phyloP scores from a whole-genome alignment of 768 basidiomycete species.

The Termitomyces sp. region DNA sequence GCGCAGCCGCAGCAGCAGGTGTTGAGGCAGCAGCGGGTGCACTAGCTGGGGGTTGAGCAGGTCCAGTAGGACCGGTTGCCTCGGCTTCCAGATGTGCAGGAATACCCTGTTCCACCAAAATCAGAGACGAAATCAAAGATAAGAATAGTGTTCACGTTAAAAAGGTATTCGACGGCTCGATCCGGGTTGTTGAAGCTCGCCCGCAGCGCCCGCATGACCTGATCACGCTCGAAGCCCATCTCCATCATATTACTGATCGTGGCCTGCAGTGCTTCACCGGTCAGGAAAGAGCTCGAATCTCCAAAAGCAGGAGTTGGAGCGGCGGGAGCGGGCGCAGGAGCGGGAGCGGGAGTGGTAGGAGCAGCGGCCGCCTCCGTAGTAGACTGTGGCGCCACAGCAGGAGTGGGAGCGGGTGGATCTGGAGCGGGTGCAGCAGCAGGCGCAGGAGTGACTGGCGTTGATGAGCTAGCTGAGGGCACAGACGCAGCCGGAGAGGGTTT shows the following conservation, averaged over 20 bases:
- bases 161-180: conserved; percentile 95
- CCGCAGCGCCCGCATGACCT: conserved; percentile 78
- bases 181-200: conserved; percentile 98
- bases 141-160: conserved; percentile 55
- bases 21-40: conserved; percentile 28
- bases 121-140: conserved; percentile 4
- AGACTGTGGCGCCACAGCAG: conserved; percentile 15
- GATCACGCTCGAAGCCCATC: conserved; percentile 90
- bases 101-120: conserved; percentile 56
- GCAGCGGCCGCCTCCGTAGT: conserved; percentile 20
- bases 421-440: conserved; percentile 20
- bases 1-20: conserved; percentile 25
- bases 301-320: conserved; percentile 32
- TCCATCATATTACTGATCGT: conserved; percentile 82
- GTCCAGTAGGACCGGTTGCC: conserved; percentile 26
- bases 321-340: conserved; percentile 17
- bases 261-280: conserved; percentile 68
- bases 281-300: conserved; percentile 58
- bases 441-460: conserved; percentile 19
- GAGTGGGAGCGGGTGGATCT: conserved; percentile 18
- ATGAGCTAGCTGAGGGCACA: conserved; percentile 26
- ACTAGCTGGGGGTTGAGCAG: conserved; percentile 30
- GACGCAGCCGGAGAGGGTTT: conserved; percentile 24
- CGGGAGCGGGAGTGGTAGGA: conserved; percentile 17
- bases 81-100: conserved; percentile 62